phyloP scores from a whole-genome alignment of 176 grass and related monocot species.

The Cymbopogon citratus region DNA sequence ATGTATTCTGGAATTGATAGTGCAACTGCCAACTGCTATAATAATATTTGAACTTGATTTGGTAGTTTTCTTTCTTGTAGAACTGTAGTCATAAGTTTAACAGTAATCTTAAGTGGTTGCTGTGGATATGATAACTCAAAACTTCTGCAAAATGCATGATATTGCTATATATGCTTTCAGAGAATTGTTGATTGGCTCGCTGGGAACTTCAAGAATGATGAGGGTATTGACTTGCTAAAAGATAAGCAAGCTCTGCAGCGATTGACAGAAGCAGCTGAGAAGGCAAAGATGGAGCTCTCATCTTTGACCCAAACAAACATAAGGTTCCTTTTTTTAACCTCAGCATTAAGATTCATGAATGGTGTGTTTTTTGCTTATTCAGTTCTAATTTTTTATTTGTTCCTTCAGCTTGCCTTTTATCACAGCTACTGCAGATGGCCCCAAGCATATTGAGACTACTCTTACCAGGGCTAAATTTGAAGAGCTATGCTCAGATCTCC shows the following conservation, averaged over 20 bases:
- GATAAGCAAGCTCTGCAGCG: slow-evolving; percentile 80
- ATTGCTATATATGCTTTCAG: slow-evolving; percentile 25
- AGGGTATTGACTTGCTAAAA: slow-evolving; percentile 65
- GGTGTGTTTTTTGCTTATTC: neutral
- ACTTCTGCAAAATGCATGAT: neutral
- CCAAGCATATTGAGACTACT: slow-evolving; percentile 64
- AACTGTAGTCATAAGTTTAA: neutral
- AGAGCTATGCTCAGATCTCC: slow-evolving; percentile 70
- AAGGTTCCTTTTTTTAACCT: slow-evolving; percentile 33
- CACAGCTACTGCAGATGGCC: slow-evolving; percentile 66
- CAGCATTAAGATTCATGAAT: neutral
- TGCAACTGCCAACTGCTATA: no score
- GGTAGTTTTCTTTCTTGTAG: neutral
- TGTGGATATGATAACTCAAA: neutral
- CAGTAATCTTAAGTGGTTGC: neutral
- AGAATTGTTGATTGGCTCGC: slow-evolving; percentile 75
- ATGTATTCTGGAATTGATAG: neutral
- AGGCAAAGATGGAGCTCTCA: slow-evolving; percentile 81
- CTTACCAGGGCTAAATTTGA: slow-evolving; percentile 80
- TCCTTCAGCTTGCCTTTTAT: slow-evolving; percentile 68
- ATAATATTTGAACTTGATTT: neutral
- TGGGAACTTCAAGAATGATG: slow-evolving; percentile 55
- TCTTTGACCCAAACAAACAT: slow-evolving; percentile 66
- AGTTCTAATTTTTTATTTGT: neutral
- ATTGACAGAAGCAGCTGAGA: slow-evolving; percentile 72